Evolutionary conservation across 345 rosid species (phyloP).

Genomic region (Brassica rapa): DNA sequence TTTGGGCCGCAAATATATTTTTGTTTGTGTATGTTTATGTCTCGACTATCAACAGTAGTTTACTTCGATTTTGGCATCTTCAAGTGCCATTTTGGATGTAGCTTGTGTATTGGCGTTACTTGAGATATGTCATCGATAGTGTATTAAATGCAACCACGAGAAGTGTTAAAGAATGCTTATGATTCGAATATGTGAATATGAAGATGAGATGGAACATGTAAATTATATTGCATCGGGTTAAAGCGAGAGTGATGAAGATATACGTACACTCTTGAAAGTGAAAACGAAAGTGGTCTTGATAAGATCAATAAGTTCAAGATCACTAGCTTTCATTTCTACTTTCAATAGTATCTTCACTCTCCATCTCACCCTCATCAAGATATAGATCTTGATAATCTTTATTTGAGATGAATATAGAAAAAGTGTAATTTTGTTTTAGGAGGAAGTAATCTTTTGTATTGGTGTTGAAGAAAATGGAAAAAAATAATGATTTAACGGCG

Average conservation of each 20-base stretch:
- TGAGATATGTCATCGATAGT: neutral
- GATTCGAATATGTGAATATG: neutral
- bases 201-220: neutral
- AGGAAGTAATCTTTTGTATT: neutral
- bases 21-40: neutral
- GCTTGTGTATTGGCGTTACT: neutral
- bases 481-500: neutral
- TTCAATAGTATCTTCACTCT: neutral
- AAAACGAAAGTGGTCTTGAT: neutral
- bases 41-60: neutral
- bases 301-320: neutral
- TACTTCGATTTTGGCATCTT: neutral
- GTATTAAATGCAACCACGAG: no score
- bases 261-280: neutral
- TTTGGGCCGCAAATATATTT: neutral
- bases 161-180: no score
- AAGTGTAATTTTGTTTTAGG: neutral
- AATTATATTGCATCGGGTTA: neutral
- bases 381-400: neutral
- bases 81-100: neutral
- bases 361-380: neutral
- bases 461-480: constrained; percentile 13
- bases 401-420: neutral
- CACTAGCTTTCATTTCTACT: neutral
- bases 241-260: neutral